Conservation (phyloP, 2,329 filamentous ascomycete species). For the Sclerotiophoma versabilis region DNA sequence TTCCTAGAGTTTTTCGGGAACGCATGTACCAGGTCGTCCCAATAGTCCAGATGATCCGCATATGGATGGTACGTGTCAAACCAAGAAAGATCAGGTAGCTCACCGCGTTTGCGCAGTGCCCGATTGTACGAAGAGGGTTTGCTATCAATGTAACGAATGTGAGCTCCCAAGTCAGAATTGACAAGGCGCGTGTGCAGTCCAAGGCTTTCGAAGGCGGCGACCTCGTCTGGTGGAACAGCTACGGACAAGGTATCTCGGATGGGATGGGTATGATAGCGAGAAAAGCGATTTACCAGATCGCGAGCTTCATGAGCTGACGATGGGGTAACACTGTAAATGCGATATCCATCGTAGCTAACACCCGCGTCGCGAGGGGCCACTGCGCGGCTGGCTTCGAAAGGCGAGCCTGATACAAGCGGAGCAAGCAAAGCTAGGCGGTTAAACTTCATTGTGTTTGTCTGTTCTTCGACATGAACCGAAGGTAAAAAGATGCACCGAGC, state of each 20-base stretch:
- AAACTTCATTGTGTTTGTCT: slow-evolving; percentile 18
- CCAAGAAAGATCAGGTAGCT: slow-evolving; percentile 52
- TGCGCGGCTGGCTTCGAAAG: slow-evolving; percentile 4
- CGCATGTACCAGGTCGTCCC: slow-evolving; percentile 36
- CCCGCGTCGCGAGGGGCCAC: slow-evolving; percentile 2
- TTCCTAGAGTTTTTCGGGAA: slow-evolving; percentile 40
- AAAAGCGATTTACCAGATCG: slow-evolving; percentile 21
- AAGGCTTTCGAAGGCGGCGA: slow-evolving; percentile 48
- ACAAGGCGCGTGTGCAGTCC: slow-evolving; percentile 49
- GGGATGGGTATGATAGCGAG: slow-evolving; percentile 28
- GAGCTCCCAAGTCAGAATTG: slow-evolving; percentile 54
- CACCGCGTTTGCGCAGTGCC: slow-evolving; percentile 32
- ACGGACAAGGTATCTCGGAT: slow-evolving; percentile 37
- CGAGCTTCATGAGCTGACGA: slow-evolving; percentile 25
- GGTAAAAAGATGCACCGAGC: background rate
- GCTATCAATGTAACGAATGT: slow-evolving; percentile 44
- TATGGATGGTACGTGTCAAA: slow-evolving; percentile 44
- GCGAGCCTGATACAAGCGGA: slow-evolving; percentile 22
- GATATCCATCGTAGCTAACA: slow-evolving; percentile 29
- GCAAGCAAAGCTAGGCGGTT: slow-evolving; percentile 14
- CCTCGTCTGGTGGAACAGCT: slow-evolving; percentile 50
- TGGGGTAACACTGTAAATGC: slow-evolving; percentile 28
- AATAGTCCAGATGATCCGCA: slow-evolving; percentile 39
- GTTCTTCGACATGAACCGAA: background rate
- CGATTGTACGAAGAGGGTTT: slow-evolving; percentile 22